Evolutionary conservation across 306 rosid species (phyloP).

Genomic region (Pyrus betulifolia): DNA sequence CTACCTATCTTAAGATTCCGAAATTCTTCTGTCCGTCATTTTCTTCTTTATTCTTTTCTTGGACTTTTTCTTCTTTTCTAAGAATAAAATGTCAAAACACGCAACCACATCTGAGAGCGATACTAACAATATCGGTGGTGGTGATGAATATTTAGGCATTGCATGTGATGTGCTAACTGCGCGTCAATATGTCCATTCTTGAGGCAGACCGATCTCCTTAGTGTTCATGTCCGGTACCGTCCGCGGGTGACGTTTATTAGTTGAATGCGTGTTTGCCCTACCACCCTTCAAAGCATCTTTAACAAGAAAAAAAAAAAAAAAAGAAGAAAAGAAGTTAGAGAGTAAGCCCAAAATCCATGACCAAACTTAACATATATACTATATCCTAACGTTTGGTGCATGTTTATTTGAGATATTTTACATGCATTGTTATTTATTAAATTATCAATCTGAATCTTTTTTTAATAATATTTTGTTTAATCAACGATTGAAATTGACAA

Average conservation of each 20-base stretch:
- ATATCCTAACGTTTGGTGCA: background rate
- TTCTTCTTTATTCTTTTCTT: constrained; percentile 8
- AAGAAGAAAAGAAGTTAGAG: background rate
- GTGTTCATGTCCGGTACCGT: constrained; percentile 14
- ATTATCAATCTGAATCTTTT: background rate
- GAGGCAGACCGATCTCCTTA: constrained; percentile 56
- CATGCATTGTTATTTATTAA: background rate
- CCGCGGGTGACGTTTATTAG: constrained; percentile 26
- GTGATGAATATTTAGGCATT: background rate
- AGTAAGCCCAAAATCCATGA: background rate
- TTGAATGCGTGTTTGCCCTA: constrained; percentile 31
- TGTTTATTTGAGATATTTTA: background rate
- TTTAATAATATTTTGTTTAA: background rate
- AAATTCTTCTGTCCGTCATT: background rate
- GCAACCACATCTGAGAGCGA: background rate
- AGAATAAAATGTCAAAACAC: constrained; percentile 10
- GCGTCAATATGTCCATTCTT: constrained; percentile 76
- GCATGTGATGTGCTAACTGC: background rate
- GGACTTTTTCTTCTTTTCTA: background rate
- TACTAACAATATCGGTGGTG: background rate
- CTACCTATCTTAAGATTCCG: background rate
- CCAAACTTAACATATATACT: background rate
- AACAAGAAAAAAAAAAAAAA: background rate
- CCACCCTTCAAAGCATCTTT: constrained; percentile 22
- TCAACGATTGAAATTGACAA: background rate